Evolutionary conservation across 352 stramenopile genomes (phyloP), one percentile per base, ranked within the genome.

Genomic region (Thraustochytrium sp.): DNA sequence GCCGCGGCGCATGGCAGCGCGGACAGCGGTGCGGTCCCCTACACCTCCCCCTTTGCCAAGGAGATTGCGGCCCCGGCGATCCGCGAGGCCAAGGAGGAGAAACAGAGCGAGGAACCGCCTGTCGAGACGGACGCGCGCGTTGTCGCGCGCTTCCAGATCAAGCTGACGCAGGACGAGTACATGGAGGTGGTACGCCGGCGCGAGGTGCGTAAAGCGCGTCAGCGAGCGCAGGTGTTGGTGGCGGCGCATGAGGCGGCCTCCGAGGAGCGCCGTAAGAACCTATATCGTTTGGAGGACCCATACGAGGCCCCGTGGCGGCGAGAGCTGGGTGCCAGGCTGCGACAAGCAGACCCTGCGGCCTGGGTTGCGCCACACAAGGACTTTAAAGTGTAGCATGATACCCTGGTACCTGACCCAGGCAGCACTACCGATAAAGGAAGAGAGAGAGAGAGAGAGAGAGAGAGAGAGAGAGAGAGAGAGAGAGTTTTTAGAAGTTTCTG

Each of bases 81-180:
- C 23, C 59, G 23, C 59, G 21, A 54, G n/a, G 59, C 21, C 13
- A 68, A 21, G 23, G 31, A 21, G 13, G 13, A 23, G 21, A 54
- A 49, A 68, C 13, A 68, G 59, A n/a, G 21, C 34, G 13, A 29
- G 31, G 34, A 29, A 48, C 34, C n/a, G 21, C 13, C n/a, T n/a
- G 34, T 23, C n/a, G 23, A 68, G 34, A 68, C 13, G 31, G 23
- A 68, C 36, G 34, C 26, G 16, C 36, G 36, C 61, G 34, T 73
- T 38, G 37, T 77, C 16, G 65, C 65, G 23, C 29, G 37, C 0
- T 62, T 77, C 37, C 38, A 23, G 9, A 55, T 77, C 13, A 77
- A 62, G 26, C 65, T 77, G 16, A 72, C 65, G 16, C 38, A 62
- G 26, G 65, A 54, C 40, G 65, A 77, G 46, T 77, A 77, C 65